These are phyloP conservation scores for Podaxis pistillaris DNA, from an alignment of 768 basidiomycete species.

Conservation along the genomic window DNA sequence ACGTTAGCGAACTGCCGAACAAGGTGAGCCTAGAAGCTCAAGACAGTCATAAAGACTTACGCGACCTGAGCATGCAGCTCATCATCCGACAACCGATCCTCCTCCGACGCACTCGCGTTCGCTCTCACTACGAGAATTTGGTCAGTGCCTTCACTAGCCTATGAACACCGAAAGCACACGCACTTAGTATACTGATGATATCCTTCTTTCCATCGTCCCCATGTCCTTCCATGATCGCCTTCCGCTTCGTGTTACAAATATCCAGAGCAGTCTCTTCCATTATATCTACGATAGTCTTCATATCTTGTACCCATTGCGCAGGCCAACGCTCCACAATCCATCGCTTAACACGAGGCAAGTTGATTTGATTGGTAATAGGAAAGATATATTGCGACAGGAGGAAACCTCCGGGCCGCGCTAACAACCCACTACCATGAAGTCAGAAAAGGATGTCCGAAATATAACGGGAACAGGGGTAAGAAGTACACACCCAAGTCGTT, in stretches of 20 bases:
- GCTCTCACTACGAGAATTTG: slow-evolving; percentile 32
- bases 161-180: background rate
- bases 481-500: slow-evolving; percentile 27
- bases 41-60: background rate
- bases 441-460: background rate
- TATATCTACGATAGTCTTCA: slow-evolving; percentile 33
- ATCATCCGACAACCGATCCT: slow-evolving; percentile 30
- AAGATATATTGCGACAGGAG: background rate
- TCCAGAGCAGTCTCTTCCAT: slow-evolving; percentile 34
- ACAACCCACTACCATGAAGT: background rate
- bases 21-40: no score
- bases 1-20: slow-evolving; percentile 31
- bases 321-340: slow-evolving; percentile 3
- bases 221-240: slow-evolving; percentile 28
- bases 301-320: slow-evolving; percentile 25
- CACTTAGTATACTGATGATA: slow-evolving; percentile 45
- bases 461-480: background rate
- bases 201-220: slow-evolving; percentile 38
- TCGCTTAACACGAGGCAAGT: slow-evolving; percentile 10
- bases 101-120: slow-evolving; percentile 32
- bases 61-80: slow-evolving; percentile 37
- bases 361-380: background rate
- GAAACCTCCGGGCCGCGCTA: background rate
- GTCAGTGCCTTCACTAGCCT: background rate
- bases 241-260: slow-evolving; percentile 36